Base-by-base conservation (phyloP, 257 asterid species). In the Rubia yunnanensis region DNA sequence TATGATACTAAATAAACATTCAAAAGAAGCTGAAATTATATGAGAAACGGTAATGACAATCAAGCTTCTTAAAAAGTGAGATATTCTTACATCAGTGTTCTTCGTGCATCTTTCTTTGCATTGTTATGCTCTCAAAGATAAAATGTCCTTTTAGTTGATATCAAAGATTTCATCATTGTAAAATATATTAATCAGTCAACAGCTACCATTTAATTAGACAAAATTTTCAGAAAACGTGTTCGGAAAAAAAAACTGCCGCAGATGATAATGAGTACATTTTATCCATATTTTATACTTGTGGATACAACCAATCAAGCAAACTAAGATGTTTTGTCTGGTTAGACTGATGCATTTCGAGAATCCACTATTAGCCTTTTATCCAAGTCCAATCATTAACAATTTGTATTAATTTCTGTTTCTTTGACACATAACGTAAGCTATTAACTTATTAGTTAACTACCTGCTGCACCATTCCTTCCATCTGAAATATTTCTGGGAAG, bases 401-500 rank as follows among this genome's bases (percentile, higher is more conserved):
- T 39, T 24, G 24, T 20, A 24, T 35, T 23, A 22, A 17, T 5
- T 10, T 22, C 10, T 67, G 28, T 14, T 54, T 22, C 7, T 67
- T 13, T 14, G 41, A 49, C 50, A 67, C 18, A 64, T 69, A 36
- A 58, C 57, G 67, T 10, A 56, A 71, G 55, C 38, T 31, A 53
- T 54, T 10, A 28, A 20, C 57, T n/a, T 23, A 28, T 50, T 20
- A 52, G 50, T 22, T 65, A 56, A 67, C 58, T 80, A 90, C 97
- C 95, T 85, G 82, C 72, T 84, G 85, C 53, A 90, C 92, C 80
- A 87, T 81, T 66, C 92, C 87, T 68, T 86, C 88, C 64, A 34
- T 74, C 65, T 58, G 84, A 72, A 90, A 90, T 81, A 87, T 75
- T 79, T 87, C 95, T 6, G 97, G 97, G 78, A 90, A 82, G 74